Conservation (phyloP, 116 monocot species). For the Thalassia testudinum region DNA sequence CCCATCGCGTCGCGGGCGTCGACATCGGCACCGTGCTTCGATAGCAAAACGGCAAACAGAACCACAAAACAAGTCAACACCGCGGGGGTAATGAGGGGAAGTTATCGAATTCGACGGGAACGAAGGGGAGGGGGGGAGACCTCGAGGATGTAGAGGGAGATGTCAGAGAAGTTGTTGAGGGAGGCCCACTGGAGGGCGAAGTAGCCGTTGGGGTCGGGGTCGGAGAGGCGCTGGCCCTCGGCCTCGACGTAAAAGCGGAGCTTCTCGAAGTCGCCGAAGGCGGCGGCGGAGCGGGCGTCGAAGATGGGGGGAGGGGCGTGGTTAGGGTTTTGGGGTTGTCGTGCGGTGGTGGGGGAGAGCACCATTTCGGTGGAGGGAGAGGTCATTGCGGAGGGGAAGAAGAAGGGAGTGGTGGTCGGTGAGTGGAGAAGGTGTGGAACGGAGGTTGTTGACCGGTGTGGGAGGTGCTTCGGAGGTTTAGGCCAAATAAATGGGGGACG, state of each 20-base stretch:
- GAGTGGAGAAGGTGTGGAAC: too few species aligned
- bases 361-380: too few species aligned
- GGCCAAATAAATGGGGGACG: too few species aligned
- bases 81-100: too few species aligned
- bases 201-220: constrained; percentile 74
- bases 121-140: constrained; percentile 9
- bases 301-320: constrained; percentile 8
- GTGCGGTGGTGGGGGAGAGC: too few species aligned
- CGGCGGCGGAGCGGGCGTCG: constrained; percentile 67
- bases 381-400: too few species aligned
- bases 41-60: background rate
- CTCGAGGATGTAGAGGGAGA: constrained; percentile 61
- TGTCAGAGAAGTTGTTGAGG: constrained; percentile 51
- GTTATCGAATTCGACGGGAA: too few species aligned
- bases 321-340: too few species aligned
- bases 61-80: background rate
- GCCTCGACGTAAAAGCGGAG: constrained; percentile 60
- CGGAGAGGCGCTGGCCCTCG: constrained; percentile 38
- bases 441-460: too few species aligned
- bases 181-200: constrained; percentile 84
- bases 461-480: too few species aligned
- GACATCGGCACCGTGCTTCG: constrained; percentile 71
- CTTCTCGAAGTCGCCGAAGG: constrained; percentile 73
- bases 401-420: too few species aligned
- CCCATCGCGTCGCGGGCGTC: constrained; percentile 40